A percentile compares a stretch with the other conserved stretches of the same genome.
phyloP scores from a whole-genome alignment of 2,329 filamentous ascomycete genomes.

The Akanthomyces lecanii region DNA sequence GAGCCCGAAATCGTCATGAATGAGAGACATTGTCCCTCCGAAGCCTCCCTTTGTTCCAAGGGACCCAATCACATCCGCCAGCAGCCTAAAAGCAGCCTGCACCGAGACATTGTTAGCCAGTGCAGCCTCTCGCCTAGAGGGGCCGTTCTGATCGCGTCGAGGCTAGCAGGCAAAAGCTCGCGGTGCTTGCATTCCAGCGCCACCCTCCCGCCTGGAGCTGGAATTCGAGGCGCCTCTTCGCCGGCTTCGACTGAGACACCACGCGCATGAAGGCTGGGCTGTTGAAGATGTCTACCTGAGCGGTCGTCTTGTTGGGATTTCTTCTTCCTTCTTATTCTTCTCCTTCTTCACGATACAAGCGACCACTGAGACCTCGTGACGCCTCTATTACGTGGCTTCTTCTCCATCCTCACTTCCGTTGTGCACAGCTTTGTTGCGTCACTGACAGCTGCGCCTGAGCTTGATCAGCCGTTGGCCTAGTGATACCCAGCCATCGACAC shows the following conservation, averaged over 20 bases:
- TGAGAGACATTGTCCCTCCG: not conserved
- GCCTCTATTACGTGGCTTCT: not conserved
- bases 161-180: not conserved
- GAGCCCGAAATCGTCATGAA: constrained; percentile 4
- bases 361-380: not conserved
- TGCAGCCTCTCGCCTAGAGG: not conserved
- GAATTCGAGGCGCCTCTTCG: constrained; percentile 11
- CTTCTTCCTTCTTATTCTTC: not conserved
- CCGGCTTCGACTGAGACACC: not conserved
- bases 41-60: constrained; percentile 4
- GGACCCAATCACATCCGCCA: not conserved
- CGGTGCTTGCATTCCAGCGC: constrained; percentile 14
- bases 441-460: not conserved
- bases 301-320: not conserved
- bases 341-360: not conserved
- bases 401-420: not conserved
- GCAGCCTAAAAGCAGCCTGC: not conserved
- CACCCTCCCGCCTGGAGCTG: constrained; percentile 6
- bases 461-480: not conserved
- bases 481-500: not conserved
- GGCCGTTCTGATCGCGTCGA: not conserved
- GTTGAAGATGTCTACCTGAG: not conserved
- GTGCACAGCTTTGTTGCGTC: not conserved
- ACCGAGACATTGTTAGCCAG: constrained; percentile 9
- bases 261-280: not conserved